Base-by-base conservation (phyloP, 257 asterid genomes). In the Solanum gandarillasii region DNA sequence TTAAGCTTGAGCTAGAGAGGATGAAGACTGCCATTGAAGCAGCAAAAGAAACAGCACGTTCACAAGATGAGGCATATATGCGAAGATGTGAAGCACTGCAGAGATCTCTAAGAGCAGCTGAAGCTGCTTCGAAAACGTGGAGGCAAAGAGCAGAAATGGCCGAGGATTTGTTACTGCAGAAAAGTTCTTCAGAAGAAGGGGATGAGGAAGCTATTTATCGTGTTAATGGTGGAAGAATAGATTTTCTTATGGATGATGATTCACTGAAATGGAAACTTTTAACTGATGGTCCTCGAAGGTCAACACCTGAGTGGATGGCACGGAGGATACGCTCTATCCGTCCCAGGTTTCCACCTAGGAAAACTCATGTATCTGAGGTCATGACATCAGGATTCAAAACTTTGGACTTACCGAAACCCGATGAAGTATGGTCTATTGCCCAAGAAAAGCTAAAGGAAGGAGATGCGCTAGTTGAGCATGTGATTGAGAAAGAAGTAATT, bases 341-440 rank as follows among this genome's bases (percentile, higher is more conserved):
- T 83, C 93, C 93, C 87, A 91, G 87, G 87, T 91, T 91, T 89
- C 93, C 93, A 65, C 93, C 93, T 58, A 91, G 87, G 83, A 91
- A 89, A 87, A 89, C 88, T 83, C 75, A 72, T 81, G 73, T 89
- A 55, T 55, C 90, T 23, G 91, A 91, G 67, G 90, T 67, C 76
- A 68, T 55, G 85, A n/a, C 89, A 43, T 88, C 89, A 87, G 88
- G 83, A 52, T 89, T 83, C 67, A 76, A 88, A 86, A 83, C 91
- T 70, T 78, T 89, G 89, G 89, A 89, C 83, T 88, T 91, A 87
- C 93, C 93, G 31, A 91, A 86, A 81, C 88, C 90, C 14, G 90
- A 91, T 67, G 93, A 88, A 86, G 90, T 91, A 68, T 91, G 93
- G 93, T 91, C 93, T 48, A 91, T 91, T 46, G 87, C 91, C 85